A percentile compares a stretch with the other conserved stretches of the same genome.
These are phyloP conservation scores for Drechslerella coelobrocha DNA, from an alignment of 2,329 filamentous ascomycete genomes.

Conservation along the genomic window DNA sequence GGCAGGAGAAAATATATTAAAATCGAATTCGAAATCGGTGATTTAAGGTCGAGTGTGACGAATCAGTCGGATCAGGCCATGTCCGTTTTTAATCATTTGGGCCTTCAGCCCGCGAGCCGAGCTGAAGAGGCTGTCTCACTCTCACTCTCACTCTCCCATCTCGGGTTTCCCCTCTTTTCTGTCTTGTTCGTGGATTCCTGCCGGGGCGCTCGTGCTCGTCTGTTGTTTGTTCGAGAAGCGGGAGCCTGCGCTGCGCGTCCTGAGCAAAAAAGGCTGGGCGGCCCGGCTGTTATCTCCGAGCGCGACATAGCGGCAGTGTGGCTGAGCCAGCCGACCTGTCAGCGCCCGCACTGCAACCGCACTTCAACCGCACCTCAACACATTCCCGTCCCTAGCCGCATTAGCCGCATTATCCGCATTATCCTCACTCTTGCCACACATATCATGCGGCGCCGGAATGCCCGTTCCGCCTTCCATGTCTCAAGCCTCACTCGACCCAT, in stretches of 20 bases:
- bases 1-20: neutral
- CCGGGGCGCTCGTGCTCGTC: too few species aligned
- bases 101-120: neutral
- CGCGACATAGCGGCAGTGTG: too few species aligned
- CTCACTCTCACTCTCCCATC: neutral
- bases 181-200: too few species aligned
- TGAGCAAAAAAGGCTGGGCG: too few species aligned
- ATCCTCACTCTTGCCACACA: neutral
- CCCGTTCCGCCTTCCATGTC: too few species aligned
- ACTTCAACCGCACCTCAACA: constrained; percentile 36
- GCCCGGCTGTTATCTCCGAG: too few species aligned
- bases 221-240: too few species aligned
- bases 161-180: too few species aligned
- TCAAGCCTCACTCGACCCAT: neutral
- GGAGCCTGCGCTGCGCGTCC: too few species aligned
- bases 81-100: too few species aligned
- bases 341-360: too few species aligned
- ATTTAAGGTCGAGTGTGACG: neutral
- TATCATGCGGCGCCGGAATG: constrained; percentile 23
- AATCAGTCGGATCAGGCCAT: constrained; percentile 6
- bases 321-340: too few species aligned
- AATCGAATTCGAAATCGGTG: neutral
- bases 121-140: neutral
- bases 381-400: constrained; percentile 25
- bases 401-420: constrained; percentile 36